Conservation (phyloP, 768 basidiomycete species). For the Coprinellus aureogranulatus region DNA sequence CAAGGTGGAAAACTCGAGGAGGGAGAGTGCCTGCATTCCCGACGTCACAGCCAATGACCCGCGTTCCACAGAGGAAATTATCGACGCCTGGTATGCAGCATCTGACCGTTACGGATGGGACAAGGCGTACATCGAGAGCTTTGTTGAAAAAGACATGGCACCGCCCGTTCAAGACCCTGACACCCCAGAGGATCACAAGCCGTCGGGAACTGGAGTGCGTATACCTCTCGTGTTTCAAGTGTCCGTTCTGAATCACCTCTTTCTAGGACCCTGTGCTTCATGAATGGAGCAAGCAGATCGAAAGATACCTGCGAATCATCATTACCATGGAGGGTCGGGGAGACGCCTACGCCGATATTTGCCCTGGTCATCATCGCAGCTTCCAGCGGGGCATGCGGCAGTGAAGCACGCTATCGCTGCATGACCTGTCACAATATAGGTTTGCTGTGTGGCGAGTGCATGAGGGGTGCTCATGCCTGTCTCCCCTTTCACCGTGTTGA, state of each 20-base stretch:
- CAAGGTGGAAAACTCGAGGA: neutral
- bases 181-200: neutral
- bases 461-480: neutral
- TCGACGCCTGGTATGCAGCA: neutral
- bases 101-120: neutral
- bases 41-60: neutral
- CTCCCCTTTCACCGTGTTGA: neutral
- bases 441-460: neutral
- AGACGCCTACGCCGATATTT: neutral
- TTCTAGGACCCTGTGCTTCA: neutral
- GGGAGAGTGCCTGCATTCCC: neutral
- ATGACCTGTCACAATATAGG: neutral
- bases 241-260: neutral
- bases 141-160: neutral
- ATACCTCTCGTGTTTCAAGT: neutral
- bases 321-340: neutral
- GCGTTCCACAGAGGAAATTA: neutral
- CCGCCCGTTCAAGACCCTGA: neutral
- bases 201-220: neutral
- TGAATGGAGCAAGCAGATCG: neutral
- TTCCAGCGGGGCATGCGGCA: no score
- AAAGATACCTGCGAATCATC: neutral
- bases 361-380: neutral
- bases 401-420: no score
- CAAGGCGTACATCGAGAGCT: neutral